Conservation (phyloP, 176 grass and related monocot species). For the Lolium multiflorum region DNA sequence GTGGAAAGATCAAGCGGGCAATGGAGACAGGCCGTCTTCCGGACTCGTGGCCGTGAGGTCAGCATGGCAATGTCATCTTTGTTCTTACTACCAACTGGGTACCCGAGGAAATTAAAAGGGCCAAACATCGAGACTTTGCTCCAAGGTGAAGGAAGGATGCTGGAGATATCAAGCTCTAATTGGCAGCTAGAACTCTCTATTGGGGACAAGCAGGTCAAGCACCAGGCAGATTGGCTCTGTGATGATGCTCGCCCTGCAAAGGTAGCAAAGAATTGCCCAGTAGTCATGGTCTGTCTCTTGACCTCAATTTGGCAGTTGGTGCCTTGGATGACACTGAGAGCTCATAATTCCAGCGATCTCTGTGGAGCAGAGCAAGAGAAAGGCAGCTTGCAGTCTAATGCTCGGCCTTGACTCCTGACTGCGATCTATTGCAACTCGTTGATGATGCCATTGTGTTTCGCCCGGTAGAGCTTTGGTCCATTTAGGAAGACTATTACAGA, state of each 20-base stretch:
- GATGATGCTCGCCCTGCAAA: conserved; percentile 61
- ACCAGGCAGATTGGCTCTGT: conserved; percentile 70
- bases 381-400: conserved; percentile 55
- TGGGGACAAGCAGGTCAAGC: conserved; percentile 67
- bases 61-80: conserved; percentile 77
- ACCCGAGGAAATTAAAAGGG: conserved; percentile 62
- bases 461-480: conserved; percentile 68
- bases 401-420: conserved; percentile 50
- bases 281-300: conserved; percentile 64
- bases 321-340: conserved; percentile 71
- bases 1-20: conserved; percentile 79
- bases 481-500: conserved; percentile 64
- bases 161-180: conserved; percentile 58
- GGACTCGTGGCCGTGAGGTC: conserved; percentile 83
- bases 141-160: conserved; percentile 67
- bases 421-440: conserved; percentile 63
- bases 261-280: conserved; percentile 61
- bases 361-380: conserved; percentile 89
- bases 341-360: conserved; percentile 92
- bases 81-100: conserved; percentile 85
- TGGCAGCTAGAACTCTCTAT: conserved; percentile 83
- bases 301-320: conserved; percentile 81
- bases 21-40: conserved; percentile 85
- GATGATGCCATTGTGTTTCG: conserved; percentile 78
- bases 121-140: conserved; percentile 53